These are phyloP conservation scores for Microbotryomycetes sp. DNA, from an alignment of 1,284 basidiomycete species.

Conservation along the genomic window DNA sequence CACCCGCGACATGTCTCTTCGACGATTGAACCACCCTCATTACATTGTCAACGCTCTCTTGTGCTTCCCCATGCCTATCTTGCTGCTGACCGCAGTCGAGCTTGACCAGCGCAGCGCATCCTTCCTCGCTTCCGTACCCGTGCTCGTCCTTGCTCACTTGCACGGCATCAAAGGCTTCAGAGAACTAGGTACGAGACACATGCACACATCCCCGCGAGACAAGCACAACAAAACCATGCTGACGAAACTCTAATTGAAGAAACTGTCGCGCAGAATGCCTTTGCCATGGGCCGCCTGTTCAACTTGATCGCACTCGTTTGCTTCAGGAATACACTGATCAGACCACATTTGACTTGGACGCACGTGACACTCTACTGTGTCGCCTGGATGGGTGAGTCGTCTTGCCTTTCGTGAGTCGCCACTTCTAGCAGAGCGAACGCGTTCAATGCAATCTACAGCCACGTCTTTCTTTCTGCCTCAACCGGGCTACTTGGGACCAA, in stretches of 20 bases:
- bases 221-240: not conserved
- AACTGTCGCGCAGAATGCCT: not conserved
- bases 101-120: not conserved
- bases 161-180: not conserved
- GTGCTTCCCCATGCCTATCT: conserved; percentile 8
- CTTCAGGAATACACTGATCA: not conserved
- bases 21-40: conserved; percentile 12
- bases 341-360: not conserved
- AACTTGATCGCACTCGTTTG: conserved; percentile 17
- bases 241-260: conserved; percentile 1
- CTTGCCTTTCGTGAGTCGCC: not conserved
- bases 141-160: not conserved
- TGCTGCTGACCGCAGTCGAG: not conserved
- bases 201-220: not conserved
- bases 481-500: conserved; percentile 22
- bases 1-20: not conserved
- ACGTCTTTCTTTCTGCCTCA: conserved; percentile 21
- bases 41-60: conserved; percentile 22
- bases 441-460: conserved; percentile 3
- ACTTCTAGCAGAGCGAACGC: not conserved
- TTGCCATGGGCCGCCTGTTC: conserved; percentile 15
- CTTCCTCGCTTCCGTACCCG: not conserved
- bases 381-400: conserved; percentile 17
- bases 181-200: not conserved
- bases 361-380: conserved; percentile 1